phyloP scores from a whole-genome alignment of 768 basidiomycete species.

The Rhodotorula toruloides region DNA sequence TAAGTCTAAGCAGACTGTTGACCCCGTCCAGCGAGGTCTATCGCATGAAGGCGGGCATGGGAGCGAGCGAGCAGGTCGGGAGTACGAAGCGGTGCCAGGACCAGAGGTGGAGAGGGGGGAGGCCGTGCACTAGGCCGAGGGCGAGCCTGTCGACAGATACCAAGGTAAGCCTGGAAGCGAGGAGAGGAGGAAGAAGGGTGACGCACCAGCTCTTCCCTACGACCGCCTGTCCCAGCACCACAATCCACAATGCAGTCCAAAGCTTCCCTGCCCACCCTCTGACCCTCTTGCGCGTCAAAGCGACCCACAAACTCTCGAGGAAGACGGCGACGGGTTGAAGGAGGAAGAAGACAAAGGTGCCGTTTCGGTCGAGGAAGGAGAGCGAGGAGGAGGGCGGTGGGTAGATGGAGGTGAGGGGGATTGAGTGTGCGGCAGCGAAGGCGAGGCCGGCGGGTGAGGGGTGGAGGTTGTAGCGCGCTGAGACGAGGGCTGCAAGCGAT shows the following conservation, averaged over 20 bases:
- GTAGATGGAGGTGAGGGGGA: slow-evolving; percentile 6
- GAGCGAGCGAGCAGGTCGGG: background rate
- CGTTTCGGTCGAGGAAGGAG: slow-evolving; percentile 17
- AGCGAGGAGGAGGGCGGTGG: slow-evolving; percentile 4
- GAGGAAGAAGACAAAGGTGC: slow-evolving; percentile 36
- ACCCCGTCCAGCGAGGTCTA: too few relatives aligned
- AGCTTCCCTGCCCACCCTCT: slow-evolving; percentile 2
- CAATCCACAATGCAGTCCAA: slow-evolving; percentile 22
- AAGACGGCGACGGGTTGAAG: slow-evolving; percentile 15
- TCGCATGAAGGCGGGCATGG: slow-evolving; percentile 20
- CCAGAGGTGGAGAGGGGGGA: slow-evolving; percentile 20
- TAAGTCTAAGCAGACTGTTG: background rate
- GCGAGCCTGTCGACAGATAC: slow-evolving; percentile 13
- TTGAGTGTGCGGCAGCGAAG: background rate
- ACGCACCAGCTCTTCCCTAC: slow-evolving; percentile 25
- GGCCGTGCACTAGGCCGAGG: slow-evolving; percentile 23
- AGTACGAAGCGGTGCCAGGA: slow-evolving; percentile 19
- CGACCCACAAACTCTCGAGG: slow-evolving; percentile 5
- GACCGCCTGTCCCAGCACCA: slow-evolving; percentile 3
- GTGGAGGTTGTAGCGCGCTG: slow-evolving; percentile 4
- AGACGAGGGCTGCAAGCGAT: slow-evolving; percentile 10
- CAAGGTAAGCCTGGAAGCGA: background rate
- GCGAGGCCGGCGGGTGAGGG: background rate
- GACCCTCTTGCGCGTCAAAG: background rate
- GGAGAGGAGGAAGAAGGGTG: too few relatives aligned